Percentiles rank a stretch among this genome's conserved stretches.
phyloP scores from a whole-genome alignment of 1,284 basidiomycete genomes.

The Ustilago esculenta region DNA sequence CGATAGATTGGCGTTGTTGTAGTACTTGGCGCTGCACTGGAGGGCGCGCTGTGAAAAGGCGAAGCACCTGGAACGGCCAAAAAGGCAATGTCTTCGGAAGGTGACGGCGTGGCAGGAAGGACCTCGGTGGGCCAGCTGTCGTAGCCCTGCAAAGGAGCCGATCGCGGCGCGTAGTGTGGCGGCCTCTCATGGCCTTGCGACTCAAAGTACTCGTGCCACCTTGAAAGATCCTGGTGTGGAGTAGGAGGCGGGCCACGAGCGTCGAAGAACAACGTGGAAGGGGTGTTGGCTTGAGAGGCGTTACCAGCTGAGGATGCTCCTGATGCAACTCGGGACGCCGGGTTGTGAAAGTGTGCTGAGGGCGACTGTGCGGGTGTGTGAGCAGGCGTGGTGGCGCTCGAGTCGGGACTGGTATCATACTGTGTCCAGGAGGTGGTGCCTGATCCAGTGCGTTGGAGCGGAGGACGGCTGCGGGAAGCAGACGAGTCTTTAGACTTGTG shows the following conservation, averaged over 20 bases:
- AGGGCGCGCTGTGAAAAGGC: slow-evolving; percentile 1
- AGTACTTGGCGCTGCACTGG: slow-evolving; percentile 12
- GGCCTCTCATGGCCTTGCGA: slow-evolving; percentile 37
- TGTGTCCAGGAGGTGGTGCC: slow-evolving; percentile 30
- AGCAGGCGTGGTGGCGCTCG: slow-evolving; percentile 1
- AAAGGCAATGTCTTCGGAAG: neutral
- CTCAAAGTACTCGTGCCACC: slow-evolving; percentile 40
- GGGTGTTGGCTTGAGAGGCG: neutral
- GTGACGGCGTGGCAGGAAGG: neutral
- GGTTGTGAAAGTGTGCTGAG: slow-evolving; percentile 1
- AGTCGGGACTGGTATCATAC: slow-evolving; percentile 20
- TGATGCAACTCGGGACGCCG: slow-evolving; percentile 4
- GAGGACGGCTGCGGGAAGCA: slow-evolving; percentile 21
- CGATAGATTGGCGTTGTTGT: slow-evolving; percentile 10
- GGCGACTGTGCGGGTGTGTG: slow-evolving; percentile 17
- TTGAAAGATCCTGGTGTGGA: slow-evolving; percentile 24
- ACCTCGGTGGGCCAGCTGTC: slow-evolving; percentile 37
- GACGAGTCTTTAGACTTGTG: slow-evolving; percentile 12
- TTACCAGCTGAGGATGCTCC: slow-evolving; percentile 7
- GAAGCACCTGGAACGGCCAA: neutral
- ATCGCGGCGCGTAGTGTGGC: slow-evolving; percentile 39
- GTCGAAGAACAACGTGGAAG: slow-evolving; percentile 15
- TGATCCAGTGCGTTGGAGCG: slow-evolving; percentile 35
- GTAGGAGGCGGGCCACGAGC: slow-evolving; percentile 5
- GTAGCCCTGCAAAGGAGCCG: slow-evolving; percentile 41